These are phyloP conservation scores for Coprinopsis marcescibilis DNA, from an alignment of 768 basidiomycete species.

Conservation along the genomic window DNA sequence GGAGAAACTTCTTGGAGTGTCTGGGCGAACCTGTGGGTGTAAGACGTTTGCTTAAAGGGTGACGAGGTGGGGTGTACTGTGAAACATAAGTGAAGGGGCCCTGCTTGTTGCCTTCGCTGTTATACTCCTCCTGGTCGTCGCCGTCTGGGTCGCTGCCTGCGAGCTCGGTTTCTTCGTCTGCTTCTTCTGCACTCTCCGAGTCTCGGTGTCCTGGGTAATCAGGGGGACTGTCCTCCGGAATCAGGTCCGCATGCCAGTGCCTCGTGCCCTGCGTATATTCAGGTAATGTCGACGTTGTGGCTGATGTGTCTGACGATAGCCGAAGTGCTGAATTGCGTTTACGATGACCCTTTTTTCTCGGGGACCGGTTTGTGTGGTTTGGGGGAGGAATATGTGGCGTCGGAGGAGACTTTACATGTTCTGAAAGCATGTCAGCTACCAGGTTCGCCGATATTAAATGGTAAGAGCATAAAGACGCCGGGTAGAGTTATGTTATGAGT, in stretches of 20 bases:
- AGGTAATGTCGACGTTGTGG: conserved; percentile 61
- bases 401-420: not conserved
- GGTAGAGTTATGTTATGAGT: not conserved
- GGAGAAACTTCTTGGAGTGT: conserved; percentile 24
- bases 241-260: conserved; percentile 16
- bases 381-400: not conserved
- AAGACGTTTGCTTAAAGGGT: conserved; percentile 13
- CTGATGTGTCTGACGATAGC: conserved; percentile 35
- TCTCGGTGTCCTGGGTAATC: conserved; percentile 38
- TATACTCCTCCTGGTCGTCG: conserved; percentile 51
- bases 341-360: not conserved
- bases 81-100: conserved; percentile 18
- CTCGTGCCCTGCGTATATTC: conserved; percentile 40
- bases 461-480: conserved; percentile 2
- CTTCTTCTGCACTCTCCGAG: conserved; percentile 72
- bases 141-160: conserved; percentile 28
- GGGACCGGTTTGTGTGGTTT: no score
- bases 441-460: not conserved
- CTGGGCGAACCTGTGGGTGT: conserved; percentile 29
- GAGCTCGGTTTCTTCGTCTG: conserved; percentile 58
- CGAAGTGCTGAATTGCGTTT: not conserved
- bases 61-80: conserved; percentile 18
- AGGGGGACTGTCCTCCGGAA: conserved; percentile 57
- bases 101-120: conserved; percentile 14
- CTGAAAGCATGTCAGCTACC: conserved; percentile 4